phyloP scores from a whole-genome alignment of 2,329 filamentous ascomycete genomes.

The Colletotrichum destructivum region DNA sequence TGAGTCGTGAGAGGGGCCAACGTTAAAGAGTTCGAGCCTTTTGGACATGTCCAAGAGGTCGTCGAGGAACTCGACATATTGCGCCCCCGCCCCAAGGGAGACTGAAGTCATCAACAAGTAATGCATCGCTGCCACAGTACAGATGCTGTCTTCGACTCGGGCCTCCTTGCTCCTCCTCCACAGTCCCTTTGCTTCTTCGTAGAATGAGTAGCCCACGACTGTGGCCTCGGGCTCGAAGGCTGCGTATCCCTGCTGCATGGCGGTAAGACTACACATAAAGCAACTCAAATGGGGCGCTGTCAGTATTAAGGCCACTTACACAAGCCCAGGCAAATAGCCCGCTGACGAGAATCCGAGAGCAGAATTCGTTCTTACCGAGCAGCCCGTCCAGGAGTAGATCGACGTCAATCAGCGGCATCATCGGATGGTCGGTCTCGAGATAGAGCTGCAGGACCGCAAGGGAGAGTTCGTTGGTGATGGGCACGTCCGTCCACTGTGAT shows the following conservation, averaged over 20 bases:
- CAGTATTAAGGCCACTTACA: background rate
- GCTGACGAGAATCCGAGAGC: background rate
- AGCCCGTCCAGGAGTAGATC: background rate
- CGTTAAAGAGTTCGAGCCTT: background rate
- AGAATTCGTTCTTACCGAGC: background rate
- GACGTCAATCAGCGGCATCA: background rate
- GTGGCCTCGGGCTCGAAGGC: background rate
- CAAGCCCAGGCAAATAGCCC: background rate
- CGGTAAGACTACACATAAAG: background rate
- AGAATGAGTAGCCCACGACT: background rate
- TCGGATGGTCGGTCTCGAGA: background rate
- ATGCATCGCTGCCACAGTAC: background rate
- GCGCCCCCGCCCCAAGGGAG: background rate
- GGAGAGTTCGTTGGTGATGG: background rate
- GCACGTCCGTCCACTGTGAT: background rate
- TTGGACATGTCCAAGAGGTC: background rate
- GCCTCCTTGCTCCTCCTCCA: background rate
- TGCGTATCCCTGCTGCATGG: background rate
- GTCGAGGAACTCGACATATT: background rate
- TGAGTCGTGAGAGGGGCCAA: background rate
- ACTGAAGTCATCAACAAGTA: slow-evolving; percentile 1
- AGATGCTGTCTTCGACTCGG: background rate
- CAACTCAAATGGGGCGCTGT: background rate
- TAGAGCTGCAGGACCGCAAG: background rate
- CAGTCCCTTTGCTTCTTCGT: background rate